Conservation (phyloP, 768 basidiomycete genomes). For the Auriscalpium microsporum region DNA sequence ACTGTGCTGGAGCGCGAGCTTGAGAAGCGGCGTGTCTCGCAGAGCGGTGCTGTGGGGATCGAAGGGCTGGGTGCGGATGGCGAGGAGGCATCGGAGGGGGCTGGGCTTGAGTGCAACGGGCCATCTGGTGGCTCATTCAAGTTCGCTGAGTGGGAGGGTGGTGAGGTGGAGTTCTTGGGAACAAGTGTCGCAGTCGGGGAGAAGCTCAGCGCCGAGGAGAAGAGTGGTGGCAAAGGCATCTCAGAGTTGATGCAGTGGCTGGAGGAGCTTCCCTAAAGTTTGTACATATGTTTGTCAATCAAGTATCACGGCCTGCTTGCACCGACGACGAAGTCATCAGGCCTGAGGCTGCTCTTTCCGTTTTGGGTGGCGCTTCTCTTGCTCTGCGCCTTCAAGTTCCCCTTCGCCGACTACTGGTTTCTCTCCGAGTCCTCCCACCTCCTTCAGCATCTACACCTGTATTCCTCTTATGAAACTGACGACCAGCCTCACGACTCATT, state of each 20-base stretch:
- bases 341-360: too few species aligned
- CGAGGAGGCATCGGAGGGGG: slow-evolving; percentile 43
- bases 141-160: slow-evolving; percentile 80
- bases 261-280: background rate
- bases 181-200: slow-evolving; percentile 38
- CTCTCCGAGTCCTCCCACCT: too few species aligned
- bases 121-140: slow-evolving; percentile 48
- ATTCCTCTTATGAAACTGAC: too few species aligned
- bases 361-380: too few species aligned
- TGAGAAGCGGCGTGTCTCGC: slow-evolving; percentile 62
- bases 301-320: slow-evolving; percentile 2
- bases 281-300: background rate
- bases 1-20: slow-evolving; percentile 78
- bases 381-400: too few species aligned
- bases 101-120: slow-evolving; percentile 64
- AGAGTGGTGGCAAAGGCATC: slow-evolving; percentile 17
- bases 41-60: slow-evolving; percentile 56
- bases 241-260: slow-evolving; percentile 3
- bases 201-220: slow-evolving; percentile 24
- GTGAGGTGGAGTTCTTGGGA: slow-evolving; percentile 61
- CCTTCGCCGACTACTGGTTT: too few species aligned
- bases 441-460: too few species aligned
- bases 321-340: background rate
- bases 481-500: too few species aligned
- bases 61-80: slow-evolving; percentile 71